Evolutionary conservation across 768 basidiomycete species (phyloP).

Genomic region (Strobilomyces dryophilus): DNA sequence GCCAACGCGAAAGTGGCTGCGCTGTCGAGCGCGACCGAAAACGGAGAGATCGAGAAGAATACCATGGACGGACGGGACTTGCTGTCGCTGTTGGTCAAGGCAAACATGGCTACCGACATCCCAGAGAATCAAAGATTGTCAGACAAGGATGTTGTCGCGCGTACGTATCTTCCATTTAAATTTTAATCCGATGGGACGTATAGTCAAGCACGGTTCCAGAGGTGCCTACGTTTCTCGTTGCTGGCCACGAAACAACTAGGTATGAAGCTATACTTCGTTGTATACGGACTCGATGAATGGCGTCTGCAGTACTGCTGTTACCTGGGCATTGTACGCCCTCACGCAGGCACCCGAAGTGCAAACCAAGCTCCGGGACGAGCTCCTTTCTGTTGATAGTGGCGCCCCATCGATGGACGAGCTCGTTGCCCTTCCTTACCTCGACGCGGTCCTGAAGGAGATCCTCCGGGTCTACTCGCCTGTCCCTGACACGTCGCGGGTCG

Average conservation of each 20-base stretch:
- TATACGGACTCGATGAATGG: not conserved
- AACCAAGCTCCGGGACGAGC: slow-evolving; percentile 53
- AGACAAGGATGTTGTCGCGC: slow-evolving; percentile 58
- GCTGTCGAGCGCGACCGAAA: slow-evolving; percentile 15
- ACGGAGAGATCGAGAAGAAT: slow-evolving; percentile 33
- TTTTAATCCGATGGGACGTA: not conserved
- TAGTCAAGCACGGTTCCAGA: slow-evolving; percentile 32
- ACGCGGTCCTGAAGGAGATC: slow-evolving; percentile 57
- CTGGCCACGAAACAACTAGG: slow-evolving; percentile 60
- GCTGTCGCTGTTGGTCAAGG: slow-evolving; percentile 32
- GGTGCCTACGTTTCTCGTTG: slow-evolving; percentile 57
- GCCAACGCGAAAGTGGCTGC: slow-evolving; percentile 45
- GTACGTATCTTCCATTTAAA: slow-evolving; percentile 30
- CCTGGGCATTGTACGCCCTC: slow-evolving; percentile 60
- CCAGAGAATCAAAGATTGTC: slow-evolving; percentile 51
- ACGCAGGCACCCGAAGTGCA: slow-evolving; percentile 47
- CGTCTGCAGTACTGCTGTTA: slow-evolving; percentile 34
- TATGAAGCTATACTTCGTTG: slow-evolving; percentile 5
- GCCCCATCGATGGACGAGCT: slow-evolving; percentile 69
- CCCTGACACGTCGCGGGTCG: slow-evolving; percentile 37
- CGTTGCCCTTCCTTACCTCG: slow-evolving; percentile 64
- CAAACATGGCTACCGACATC: slow-evolving; percentile 61
- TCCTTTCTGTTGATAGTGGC: slow-evolving; percentile 47
- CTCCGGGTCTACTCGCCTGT: slow-evolving; percentile 56
- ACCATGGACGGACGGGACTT: slow-evolving; percentile 45